Percentiles rank a stretch among this genome's conserved stretches.
These are phyloP conservation scores for Porogramme epimiltina DNA, from an alignment of 1,284 basidiomycete genomes.

Conservation along the genomic window DNA sequence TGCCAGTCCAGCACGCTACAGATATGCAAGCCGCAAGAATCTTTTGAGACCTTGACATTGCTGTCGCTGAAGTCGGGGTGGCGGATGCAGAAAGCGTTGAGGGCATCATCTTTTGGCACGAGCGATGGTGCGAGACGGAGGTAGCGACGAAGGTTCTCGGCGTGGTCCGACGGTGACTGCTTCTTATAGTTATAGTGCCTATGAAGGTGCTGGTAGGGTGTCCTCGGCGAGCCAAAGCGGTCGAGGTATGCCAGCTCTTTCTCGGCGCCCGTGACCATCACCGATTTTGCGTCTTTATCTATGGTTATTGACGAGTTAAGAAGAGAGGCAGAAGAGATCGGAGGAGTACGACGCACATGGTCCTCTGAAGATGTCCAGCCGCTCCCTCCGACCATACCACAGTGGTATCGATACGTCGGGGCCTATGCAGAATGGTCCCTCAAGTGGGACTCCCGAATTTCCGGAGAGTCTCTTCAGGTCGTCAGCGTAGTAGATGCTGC, in stretches of 20 bases:
- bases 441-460: slow-evolving; percentile 34
- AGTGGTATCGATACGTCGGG: slow-evolving; percentile 44
- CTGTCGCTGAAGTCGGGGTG: slow-evolving; percentile 42
- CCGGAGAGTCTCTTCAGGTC: slow-evolving; percentile 42
- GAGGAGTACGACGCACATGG: slow-evolving; percentile 49
- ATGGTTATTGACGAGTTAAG: slow-evolving; percentile 18
- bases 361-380: slow-evolving; percentile 49
- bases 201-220: slow-evolving; percentile 47
- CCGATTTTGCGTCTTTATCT: slow-evolving; percentile 50
- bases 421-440: slow-evolving; percentile 49
- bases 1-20: slow-evolving; percentile 46
- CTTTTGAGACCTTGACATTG: slow-evolving; percentile 41
- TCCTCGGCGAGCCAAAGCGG: slow-evolving; percentile 49
- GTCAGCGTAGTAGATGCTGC: slow-evolving; percentile 50
- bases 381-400: slow-evolving; percentile 50
- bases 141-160: slow-evolving; percentile 37
- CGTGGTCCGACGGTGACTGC: slow-evolving; percentile 49
- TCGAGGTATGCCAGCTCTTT: slow-evolving; percentile 55
- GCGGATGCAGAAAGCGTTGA: slow-evolving; percentile 34
- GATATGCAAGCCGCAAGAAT: slow-evolving; percentile 29
- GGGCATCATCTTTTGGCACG: slow-evolving; percentile 34
- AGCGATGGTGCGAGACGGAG: slow-evolving; percentile 42
- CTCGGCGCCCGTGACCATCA: slow-evolving; percentile 42
- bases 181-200: slow-evolving; percentile 50
- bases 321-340: slow-evolving; percentile 28